Percentiles rank a stretch among this genome's conserved stretches.
Evolutionary conservation across 1,139 yeast genomes (phyloP).

Genomic region (Yamadazyma membranifaciens): DNA sequence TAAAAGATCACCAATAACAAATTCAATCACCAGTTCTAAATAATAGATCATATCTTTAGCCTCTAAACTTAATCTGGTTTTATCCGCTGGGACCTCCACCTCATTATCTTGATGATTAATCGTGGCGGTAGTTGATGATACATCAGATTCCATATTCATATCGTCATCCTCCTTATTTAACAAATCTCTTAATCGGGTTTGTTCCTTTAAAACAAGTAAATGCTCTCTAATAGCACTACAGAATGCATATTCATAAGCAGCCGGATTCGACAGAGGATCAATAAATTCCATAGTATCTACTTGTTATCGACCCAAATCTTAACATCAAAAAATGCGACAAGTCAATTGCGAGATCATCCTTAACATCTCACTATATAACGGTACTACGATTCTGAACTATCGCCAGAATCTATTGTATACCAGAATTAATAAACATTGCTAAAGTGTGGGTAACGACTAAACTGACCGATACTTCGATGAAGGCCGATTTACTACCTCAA

Average conservation of each 20-base stretch:
- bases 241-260: slow-evolving; percentile 17
- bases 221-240: slow-evolving; percentile 14
- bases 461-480: neutral
- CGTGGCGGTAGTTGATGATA: neutral
- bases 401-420: neutral
- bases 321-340: neutral
- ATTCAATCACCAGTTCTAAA: slow-evolving; percentile 15
- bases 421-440: neutral
- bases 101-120: no score
- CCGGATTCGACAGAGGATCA: slow-evolving; percentile 10
- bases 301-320: neutral
- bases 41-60: slow-evolving; percentile 11
- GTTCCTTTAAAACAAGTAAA: slow-evolving; percentile 10
- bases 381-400: no score
- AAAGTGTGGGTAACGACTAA: slow-evolving; percentile 6
- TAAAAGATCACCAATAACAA: slow-evolving; percentile 11
- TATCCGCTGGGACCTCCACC: neutral
- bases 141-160: slow-evolving; percentile 6
- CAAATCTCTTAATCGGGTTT: slow-evolving; percentile 7
- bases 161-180: slow-evolving; percentile 7
- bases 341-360: no score
- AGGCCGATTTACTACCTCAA: slow-evolving; percentile 6
- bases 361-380: no score
- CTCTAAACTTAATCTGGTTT: slow-evolving; percentile 5
- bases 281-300: slow-evolving; percentile 5